Conservation (phyloP, 768 basidiomycete species). For the Dioszegia crocea region DNA sequence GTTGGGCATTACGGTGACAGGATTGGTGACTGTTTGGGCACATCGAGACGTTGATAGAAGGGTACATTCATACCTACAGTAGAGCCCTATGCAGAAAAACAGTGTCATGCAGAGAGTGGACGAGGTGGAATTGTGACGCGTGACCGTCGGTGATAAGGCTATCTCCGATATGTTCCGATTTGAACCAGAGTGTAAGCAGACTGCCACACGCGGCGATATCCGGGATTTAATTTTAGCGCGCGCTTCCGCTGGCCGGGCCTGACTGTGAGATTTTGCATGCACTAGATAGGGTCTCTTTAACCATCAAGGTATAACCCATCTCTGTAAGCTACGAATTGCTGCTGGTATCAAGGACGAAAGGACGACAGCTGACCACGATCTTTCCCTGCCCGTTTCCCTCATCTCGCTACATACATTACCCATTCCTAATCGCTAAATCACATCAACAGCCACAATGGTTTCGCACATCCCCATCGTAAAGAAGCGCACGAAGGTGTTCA, state of each 20-base stretch:
- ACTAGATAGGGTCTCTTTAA: background rate
- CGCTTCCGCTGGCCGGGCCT: background rate
- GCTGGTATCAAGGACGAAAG: background rate
- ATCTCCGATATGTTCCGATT: background rate
- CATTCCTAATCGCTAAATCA: background rate
- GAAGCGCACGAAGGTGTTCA: conserved; percentile 97
- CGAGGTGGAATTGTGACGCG: no score
- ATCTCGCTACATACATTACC: background rate
- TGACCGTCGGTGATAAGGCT: conserved; percentile 2
- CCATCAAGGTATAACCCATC: background rate
- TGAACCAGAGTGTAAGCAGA: no score
- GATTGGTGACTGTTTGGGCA: no score
- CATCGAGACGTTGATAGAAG: no score
- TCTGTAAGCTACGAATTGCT: background rate
- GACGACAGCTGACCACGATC: background rate
- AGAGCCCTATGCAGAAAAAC: no score
- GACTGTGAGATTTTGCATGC: background rate
- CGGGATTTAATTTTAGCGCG: background rate
- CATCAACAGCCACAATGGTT: conserved; percentile 37
- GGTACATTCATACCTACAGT: no score
- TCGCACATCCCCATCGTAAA: conserved; percentile 68
- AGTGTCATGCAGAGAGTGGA: no score
- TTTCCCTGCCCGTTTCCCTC: background rate
- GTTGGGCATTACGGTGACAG: conserved; percentile 15
- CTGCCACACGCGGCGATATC: background rate